phyloP scores from a whole-genome alignment of 1,139 yeast genomes.

The Suhomyces maxii region DNA sequence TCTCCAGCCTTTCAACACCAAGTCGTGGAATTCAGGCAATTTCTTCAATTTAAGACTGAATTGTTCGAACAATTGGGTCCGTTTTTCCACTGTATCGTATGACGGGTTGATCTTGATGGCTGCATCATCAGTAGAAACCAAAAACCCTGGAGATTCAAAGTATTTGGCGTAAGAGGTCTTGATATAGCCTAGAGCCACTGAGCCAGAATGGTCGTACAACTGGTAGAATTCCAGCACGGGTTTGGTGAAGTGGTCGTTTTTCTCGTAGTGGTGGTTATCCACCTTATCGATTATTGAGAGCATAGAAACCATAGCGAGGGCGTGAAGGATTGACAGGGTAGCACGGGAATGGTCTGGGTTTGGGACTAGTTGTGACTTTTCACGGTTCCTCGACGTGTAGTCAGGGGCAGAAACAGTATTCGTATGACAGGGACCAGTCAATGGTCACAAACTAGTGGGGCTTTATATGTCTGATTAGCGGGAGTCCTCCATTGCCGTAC shows the following conservation, averaged over 20 bases:
- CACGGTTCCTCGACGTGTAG: no score
- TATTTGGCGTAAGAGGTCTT: conserved; percentile 44
- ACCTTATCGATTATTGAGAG: conserved; percentile 34
- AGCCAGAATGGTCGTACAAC: conserved; percentile 53
- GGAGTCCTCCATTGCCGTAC: no score
- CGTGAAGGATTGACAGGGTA: no score
- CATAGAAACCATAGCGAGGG: background rate
- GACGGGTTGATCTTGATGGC: conserved; percentile 37
- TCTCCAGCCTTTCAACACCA: conserved; percentile 75
- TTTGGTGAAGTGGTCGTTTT: conserved; percentile 16
- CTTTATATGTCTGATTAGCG: no score
- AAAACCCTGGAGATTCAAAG: conserved; percentile 37
- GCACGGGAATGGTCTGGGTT: no score
- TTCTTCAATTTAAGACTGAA: conserved; percentile 48
- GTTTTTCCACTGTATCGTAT: conserved; percentile 45
- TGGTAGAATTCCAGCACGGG: conserved; percentile 29
- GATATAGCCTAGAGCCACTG: conserved; percentile 51
- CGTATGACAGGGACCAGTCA: no score
- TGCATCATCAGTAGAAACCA: conserved; percentile 18
- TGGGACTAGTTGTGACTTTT: no score
- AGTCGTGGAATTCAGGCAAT: conserved; percentile 36
- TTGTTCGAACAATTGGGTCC: conserved; percentile 46
- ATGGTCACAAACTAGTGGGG: no score
- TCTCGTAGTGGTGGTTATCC: conserved; percentile 50
- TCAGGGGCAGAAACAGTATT: no score